Evolutionary conservation across 116 monocot species (phyloP), one percentile per base, ranked within the genome.

Genomic region (Phalaenopsis hybrid): DNA sequence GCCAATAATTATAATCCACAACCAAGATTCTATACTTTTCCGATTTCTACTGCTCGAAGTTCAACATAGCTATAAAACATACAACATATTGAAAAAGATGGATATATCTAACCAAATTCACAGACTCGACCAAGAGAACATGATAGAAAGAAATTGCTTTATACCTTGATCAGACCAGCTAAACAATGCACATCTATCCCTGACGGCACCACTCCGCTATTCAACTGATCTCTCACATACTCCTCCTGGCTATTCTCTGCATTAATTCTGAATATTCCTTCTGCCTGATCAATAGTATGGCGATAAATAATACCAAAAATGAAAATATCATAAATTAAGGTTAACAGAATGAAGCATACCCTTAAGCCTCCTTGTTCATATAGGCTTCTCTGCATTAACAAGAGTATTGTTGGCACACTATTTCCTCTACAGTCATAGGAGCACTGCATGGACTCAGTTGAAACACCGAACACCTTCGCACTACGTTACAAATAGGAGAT

Each of bases 381-480:
- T 41, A 89, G 82, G 25, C 78, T 80, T 16, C 79, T 83, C 78
- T 89, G 89, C 85, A 91, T 85, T 69, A 85, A 82, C 82, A 91
- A 82, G 77, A 91, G 89, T 57, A 91, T 87, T 81, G 83, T 91
- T 52, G 91, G 91, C 11, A 91, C 84, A 78, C 91, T 91, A 75
- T 91, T 92, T 25, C 89, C 92, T 78, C 89, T 87, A 73, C 67
- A 59, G 31, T 92, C 92, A 77, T 80, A 85, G 44, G 92, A 87
- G 74, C 89, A 87, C 74, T 89, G 92, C 92, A 92, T 89, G 15
- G 89, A 92, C 76, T 86, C 89, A 6, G 87, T 83, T 5, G 89
- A 92, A 18, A 92, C 89, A 25, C 92, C 89, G 83, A 92, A 91
- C 43, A 91, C 87, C 67, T 69, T 89, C 72, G 83, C 83, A 84